These are phyloP conservation scores for Suillus brevipes DNA, from an alignment of 768 basidiomycete species.

Conservation along the genomic window DNA sequence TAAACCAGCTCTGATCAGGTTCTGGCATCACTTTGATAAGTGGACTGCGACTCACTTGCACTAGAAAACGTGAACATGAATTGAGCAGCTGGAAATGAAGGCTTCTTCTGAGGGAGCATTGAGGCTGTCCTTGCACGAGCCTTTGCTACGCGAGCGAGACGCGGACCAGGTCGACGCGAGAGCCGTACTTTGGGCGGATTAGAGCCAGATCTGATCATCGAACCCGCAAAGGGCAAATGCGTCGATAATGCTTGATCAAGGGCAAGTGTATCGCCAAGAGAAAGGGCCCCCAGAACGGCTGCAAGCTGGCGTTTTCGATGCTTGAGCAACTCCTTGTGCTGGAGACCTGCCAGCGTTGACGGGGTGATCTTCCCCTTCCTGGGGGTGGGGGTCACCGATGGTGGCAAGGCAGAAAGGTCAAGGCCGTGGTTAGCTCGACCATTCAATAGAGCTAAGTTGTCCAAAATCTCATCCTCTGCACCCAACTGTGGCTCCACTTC, in stretches of 20 bases:
- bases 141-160: constrained; percentile 48
- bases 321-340: constrained; percentile 74
- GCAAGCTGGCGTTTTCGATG: constrained; percentile 69
- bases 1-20: constrained; percentile 29
- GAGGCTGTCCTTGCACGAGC: constrained; percentile 14
- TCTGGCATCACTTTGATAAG: constrained; percentile 21
- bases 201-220: constrained; percentile 36
- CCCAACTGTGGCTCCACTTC: constrained; percentile 43
- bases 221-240: constrained; percentile 29
- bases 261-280: constrained; percentile 68
- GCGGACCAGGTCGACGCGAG: constrained; percentile 54
- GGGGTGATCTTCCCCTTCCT: constrained; percentile 51
- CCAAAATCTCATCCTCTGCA: constrained; percentile 42
- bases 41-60: constrained; percentile 62
- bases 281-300: constrained; percentile 64
- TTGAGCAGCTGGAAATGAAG: constrained; percentile 48
- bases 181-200: constrained; percentile 44
- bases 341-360: constrained; percentile 66
- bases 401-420: constrained; percentile 21
- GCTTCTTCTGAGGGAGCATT: constrained; percentile 24
- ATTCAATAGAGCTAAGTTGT: constrained; percentile 25
- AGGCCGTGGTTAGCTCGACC: constrained; percentile 27
- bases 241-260: constrained; percentile 76
- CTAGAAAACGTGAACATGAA: constrained; percentile 66
- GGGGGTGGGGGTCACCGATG: constrained; percentile 21